Evolutionary conservation across 1,284 basidiomycete genomes (phyloP), one percentile per base, ranked within the genome.

Genomic region (Rhodofomes roseus): DNA sequence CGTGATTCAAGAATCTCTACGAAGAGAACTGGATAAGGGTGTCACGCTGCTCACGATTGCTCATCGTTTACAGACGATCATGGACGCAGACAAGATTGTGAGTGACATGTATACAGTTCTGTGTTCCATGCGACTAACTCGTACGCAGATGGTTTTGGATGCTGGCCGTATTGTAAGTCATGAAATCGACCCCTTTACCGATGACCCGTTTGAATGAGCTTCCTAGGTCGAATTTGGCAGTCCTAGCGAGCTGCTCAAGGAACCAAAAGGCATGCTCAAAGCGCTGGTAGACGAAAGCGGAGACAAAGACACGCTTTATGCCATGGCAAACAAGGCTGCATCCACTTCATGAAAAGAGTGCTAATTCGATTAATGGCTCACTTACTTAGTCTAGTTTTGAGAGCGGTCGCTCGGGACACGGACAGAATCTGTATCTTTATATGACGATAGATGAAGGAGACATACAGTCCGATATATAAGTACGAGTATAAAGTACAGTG

Each of bases 1-100:
- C 0, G 53, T 66, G 39, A 68, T 68, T 22, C 67, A 86, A 71
- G 71, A 73, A 1, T 81, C 82, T 2, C 72, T 86, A 39, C 76
- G 83, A 7, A 76, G 75, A 54, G 79, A 83, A 62, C 75, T 87
- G 29, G 74, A 71, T 9, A 67, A 74, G 6, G 82, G 81, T 59
- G 80, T 81, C 2, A 87, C 84, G 0, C 68, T 88, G 1, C 77
- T 89, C 51, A 87, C 83, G 14, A 74, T 89, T 34, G 87, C 87
- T 4, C 87, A 88, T 69, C 80, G 86, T 37, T 71, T 89, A n/a
- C 85, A 87, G 65, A 88, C 85, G 2, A 84, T 89, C 61, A 86
- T 86, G 76, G 85, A 87, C 61, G 79, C 83, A 0, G 75, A 74
- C 63, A 74, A 70, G 56, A 72, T 72, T 40, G 67, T 67, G 62